Percentiles rank a stretch among this genome's conserved stretches.
phyloP scores from a whole-genome alignment of 2,329 filamentous ascomycete genomes.

The Cytospora leucostoma region DNA sequence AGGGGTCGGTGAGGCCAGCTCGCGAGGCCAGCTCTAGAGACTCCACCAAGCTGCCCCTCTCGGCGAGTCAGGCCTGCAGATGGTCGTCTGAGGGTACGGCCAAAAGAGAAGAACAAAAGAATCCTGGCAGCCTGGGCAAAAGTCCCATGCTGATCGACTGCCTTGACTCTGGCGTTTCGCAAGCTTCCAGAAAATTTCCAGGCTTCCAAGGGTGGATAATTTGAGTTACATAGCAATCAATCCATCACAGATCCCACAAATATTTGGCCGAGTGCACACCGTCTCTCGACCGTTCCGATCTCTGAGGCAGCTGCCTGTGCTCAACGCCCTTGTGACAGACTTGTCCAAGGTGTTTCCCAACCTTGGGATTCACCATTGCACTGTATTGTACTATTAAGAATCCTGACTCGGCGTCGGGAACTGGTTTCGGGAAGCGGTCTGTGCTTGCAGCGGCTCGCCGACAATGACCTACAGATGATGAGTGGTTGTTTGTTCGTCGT shows the following conservation, averaged over 20 bases:
- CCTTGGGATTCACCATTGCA: background rate
- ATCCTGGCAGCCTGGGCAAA: background rate
- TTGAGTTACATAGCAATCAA: conserved; percentile 15
- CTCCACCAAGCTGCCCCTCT: background rate
- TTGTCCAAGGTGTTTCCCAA: background rate
- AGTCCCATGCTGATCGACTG: conserved; percentile 3
- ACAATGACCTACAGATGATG: background rate
- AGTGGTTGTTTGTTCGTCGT: background rate
- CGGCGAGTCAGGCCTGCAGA: background rate
- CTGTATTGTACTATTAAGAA: background rate
- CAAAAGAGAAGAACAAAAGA: background rate
- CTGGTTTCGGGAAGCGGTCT: background rate
- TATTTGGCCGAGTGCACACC: conserved; percentile 11
- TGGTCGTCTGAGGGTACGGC: background rate
- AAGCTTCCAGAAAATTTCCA: conserved; percentile 27
- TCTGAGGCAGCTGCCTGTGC: background rate
- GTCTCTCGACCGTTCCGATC: conserved; percentile 12
- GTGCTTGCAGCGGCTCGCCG: background rate
- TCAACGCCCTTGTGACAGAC: background rate
- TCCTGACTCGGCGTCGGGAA: background rate
- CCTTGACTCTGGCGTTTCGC: conserved; percentile 21
- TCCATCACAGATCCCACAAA: conserved; percentile 15
- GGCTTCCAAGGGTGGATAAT: conserved; percentile 21
- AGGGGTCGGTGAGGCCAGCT: background rate
- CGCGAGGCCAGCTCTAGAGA: background rate